These are phyloP conservation scores for Skeletonema potamos DNA, from an alignment of 108 stramenopile genomes.

Conservation along the genomic window DNA sequence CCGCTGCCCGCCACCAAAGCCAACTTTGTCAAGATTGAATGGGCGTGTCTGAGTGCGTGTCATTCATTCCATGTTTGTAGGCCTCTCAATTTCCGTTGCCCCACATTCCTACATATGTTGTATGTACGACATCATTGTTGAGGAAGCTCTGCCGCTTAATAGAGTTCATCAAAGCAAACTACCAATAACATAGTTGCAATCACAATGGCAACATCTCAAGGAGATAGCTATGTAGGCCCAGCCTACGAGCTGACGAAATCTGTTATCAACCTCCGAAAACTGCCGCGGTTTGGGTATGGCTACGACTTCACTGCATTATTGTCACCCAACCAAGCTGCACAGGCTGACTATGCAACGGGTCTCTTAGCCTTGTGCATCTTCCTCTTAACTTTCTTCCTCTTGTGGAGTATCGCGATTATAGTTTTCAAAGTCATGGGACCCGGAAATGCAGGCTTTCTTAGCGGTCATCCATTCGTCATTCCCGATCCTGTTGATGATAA, in stretches of 20 bases:
- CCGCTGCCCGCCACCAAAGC: no score
- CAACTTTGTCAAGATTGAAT: no score
- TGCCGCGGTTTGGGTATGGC: conserved; percentile 20
- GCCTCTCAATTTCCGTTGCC: no score
- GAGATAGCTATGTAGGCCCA: conserved; percentile 14
- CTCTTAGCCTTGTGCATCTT: conserved; percentile 33
- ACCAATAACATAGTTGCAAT: not conserved
- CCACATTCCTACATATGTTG: no score
- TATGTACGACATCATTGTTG: no score
- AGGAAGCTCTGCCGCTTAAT: no score
- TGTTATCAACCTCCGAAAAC: conserved; percentile 4
- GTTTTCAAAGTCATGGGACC: conserved; percentile 42
- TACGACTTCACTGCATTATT: not conserved
- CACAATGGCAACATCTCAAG: not conserved
- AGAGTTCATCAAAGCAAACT: not conserved
- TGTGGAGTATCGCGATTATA: conserved; percentile 26
- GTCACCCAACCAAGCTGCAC: conserved; percentile 1
- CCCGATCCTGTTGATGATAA: conserved; percentile 36
- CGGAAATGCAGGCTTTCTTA: conserved; percentile 39
- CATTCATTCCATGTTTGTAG: no score
- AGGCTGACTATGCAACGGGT: conserved; percentile 36
- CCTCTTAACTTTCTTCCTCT: conserved; percentile 25
- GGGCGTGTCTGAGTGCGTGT: no score
- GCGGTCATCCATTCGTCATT: conserved; percentile 36
- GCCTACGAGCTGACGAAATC: conserved; percentile 22